Percentiles rank a stretch among this genome's conserved stretches.
phyloP scores from a whole-genome alignment of 805 yeast species.

The Cyberlindnera nakhonratchasimensis region DNA sequence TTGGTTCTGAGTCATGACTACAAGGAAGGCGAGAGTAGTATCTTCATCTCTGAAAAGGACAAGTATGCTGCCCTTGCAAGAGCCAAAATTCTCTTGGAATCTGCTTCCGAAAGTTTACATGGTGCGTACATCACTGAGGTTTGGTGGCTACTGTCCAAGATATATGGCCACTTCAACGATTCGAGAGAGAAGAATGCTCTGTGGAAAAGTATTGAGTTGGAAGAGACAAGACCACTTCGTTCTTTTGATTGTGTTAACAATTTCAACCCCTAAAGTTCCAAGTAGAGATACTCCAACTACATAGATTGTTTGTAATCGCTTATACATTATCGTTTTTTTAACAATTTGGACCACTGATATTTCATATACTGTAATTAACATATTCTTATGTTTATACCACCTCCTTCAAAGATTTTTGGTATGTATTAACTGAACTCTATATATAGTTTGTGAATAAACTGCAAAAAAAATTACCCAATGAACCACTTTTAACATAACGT shows the following conservation, averaged over 20 bases:
- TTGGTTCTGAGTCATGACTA: slow-evolving; percentile 14
- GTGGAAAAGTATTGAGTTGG: slow-evolving; percentile 63
- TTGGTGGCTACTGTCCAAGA: slow-evolving; percentile 63
- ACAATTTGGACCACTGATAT: too few species aligned
- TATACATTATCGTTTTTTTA: too few species aligned
- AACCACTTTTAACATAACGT: too few species aligned
- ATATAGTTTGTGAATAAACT: too few species aligned
- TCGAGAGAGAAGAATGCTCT: slow-evolving; percentile 45
- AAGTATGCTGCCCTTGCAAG: slow-evolving; percentile 52
- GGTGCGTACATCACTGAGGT: slow-evolving; percentile 53
- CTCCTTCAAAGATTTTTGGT: too few species aligned
- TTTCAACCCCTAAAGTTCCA: neutral
- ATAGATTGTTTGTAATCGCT: neutral
- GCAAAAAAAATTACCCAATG: too few species aligned
- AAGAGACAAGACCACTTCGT: slow-evolving; percentile 56
- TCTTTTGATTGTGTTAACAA: slow-evolving; percentile 14
- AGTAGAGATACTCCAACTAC: neutral
- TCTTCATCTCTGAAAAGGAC: slow-evolving; percentile 55
- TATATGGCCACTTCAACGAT: slow-evolving; percentile 60
- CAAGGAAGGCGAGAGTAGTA: slow-evolving; percentile 1
- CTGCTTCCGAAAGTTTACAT: slow-evolving; percentile 34
- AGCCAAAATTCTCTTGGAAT: slow-evolving; percentile 36
- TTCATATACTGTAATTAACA: too few species aligned
- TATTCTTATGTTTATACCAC: too few species aligned
- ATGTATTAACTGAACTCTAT: too few species aligned